Evolutionary conservation across 1,139 yeast species (phyloP).

Genomic region (Suhomyces panamericanus): DNA sequence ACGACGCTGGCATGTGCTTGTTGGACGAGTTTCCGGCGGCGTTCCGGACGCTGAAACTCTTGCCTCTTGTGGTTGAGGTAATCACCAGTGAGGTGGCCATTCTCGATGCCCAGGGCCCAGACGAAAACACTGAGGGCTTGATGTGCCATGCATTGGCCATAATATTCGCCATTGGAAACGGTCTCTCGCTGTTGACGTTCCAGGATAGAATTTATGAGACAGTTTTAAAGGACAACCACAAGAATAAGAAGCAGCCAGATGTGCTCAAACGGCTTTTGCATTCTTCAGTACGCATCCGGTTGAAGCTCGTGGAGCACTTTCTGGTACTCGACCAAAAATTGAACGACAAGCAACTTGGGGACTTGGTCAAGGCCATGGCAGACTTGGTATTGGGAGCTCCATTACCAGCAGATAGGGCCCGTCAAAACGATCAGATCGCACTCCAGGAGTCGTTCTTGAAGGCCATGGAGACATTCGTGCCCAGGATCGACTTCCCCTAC

Average conservation of each 20-base stretch:
- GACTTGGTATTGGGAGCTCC: conserved; percentile 30
- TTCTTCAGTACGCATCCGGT: conserved; percentile 37
- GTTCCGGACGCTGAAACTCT: conserved; percentile 68
- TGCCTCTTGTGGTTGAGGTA: conserved; percentile 64
- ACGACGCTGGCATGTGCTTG: conserved; percentile 31
- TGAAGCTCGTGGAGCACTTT: conserved; percentile 56
- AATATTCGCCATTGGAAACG: conserved; percentile 62
- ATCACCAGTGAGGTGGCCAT: conserved; percentile 37
- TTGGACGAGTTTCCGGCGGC: conserved; percentile 69
- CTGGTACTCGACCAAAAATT: conserved; percentile 53
- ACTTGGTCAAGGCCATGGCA: conserved; percentile 33
- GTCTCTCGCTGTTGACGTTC: conserved; percentile 74
- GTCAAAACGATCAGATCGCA: conserved; percentile 35
- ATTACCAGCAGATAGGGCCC: conserved; percentile 27
- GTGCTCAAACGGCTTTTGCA: conserved; percentile 42
- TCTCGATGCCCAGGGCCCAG: conserved; percentile 14
- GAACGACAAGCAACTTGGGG: conserved; percentile 46
- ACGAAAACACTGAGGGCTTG: conserved; percentile 31
- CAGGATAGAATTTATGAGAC: conserved; percentile 60
- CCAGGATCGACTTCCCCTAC: conserved; percentile 65
- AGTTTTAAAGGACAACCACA: conserved; percentile 31
- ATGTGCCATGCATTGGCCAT: conserved; percentile 58
- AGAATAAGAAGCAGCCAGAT: conserved; percentile 34
- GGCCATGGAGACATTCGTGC: conserved; percentile 45
- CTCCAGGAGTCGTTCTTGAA: conserved; percentile 59